A percentile compares a stretch with the other conserved stretches of the same genome.
Conservation (phyloP, 2,329 filamentous ascomycete genomes). For the Fusarium floridanum region DNA sequence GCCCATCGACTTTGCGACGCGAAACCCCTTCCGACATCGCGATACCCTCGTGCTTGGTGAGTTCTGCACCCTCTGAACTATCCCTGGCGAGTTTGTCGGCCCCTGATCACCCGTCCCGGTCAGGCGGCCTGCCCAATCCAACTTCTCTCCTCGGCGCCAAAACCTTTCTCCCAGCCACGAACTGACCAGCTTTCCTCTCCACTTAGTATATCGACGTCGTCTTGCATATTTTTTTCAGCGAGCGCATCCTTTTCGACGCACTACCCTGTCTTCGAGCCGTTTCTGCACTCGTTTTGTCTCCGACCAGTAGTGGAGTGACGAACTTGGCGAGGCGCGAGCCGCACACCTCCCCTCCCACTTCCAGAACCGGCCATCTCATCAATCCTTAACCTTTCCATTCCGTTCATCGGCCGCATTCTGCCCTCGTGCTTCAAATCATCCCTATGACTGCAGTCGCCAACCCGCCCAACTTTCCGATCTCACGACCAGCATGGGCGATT, state of each 20-base stretch:
- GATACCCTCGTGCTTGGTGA: conserved; percentile 43
- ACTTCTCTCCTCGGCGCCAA: conserved; percentile 29
- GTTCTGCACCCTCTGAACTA: conserved; percentile 36
- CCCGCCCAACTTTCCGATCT: conserved; percentile 73
- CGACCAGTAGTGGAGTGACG: conserved; percentile 38
- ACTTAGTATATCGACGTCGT: conserved; percentile 31
- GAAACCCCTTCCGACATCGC: conserved; percentile 44
- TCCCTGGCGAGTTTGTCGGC: conserved; percentile 34
- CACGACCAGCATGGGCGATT: conserved; percentile 74
- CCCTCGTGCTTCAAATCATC: conserved; percentile 46
- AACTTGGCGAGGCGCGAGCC: conserved; percentile 36
- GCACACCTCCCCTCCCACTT: conserved; percentile 39
- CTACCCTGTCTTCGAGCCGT: conserved; percentile 8
- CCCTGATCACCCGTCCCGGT: conserved; percentile 21
- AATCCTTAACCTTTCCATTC: conserved; percentile 35
- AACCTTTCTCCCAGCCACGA: conserved; percentile 37
- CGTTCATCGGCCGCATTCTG: conserved; percentile 37
- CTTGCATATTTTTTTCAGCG: conserved; percentile 21
- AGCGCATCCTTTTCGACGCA: conserved; percentile 19
- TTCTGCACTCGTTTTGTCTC: conserved; percentile 14
- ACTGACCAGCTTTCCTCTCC: conserved; percentile 39
- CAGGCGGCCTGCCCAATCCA: conserved; percentile 33
- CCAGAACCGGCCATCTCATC: conserved; percentile 31
- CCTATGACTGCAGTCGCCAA: conserved; percentile 78
- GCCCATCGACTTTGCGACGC: conserved; percentile 43